These are phyloP conservation scores for Podaxis sp. DNA, from an alignment of 768 basidiomycete genomes.

Conservation along the genomic window DNA sequence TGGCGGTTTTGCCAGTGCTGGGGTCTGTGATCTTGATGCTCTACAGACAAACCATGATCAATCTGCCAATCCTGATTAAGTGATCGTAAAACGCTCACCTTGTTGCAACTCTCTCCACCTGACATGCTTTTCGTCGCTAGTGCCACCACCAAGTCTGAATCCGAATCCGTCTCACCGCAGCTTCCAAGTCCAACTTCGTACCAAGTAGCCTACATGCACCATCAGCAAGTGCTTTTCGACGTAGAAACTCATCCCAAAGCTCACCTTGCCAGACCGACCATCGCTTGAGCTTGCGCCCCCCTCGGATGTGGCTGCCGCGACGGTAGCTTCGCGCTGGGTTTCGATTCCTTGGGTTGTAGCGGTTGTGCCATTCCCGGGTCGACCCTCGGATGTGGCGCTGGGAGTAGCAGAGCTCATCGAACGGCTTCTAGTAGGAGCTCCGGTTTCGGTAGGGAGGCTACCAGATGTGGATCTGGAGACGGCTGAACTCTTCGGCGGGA, in stretches of 20 bases:
- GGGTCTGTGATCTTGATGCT: neutral
- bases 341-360: neutral
- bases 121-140: neutral
- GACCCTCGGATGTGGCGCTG: neutral
- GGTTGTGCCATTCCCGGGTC: neutral
- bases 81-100: neutral
- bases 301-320: no score
- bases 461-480: neutral
- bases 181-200: slow-evolving; percentile 2
- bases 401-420: neutral
- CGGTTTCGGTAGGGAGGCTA: neutral
- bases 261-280: neutral
- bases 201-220: neutral
- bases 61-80: neutral
- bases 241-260: neutral
- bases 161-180: slow-evolving; percentile 2
- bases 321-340: no score
- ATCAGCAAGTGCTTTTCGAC: neutral
- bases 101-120: neutral
- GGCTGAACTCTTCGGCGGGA: neutral
- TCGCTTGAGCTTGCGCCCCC: neutral
- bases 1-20: neutral
- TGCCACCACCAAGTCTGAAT: slow-evolving; percentile 5
- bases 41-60: neutral
- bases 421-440: neutral